These are phyloP conservation scores for Crataegus laevigata DNA, from an alignment of 306 rosid species.

Conservation along the genomic window DNA sequence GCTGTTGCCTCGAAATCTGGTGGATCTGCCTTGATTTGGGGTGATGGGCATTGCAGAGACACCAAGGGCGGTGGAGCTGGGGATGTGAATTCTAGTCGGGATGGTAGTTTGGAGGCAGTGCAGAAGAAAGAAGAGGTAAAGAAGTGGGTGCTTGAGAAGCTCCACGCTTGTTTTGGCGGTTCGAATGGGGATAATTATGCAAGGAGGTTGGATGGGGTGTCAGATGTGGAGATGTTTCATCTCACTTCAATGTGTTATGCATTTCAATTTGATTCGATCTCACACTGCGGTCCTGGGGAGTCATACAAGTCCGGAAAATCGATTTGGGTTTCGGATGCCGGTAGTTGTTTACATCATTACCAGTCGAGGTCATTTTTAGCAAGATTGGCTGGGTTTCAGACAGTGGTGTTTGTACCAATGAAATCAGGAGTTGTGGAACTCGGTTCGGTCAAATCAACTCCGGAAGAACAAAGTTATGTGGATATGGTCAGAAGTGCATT, in stretches of 20 bases:
- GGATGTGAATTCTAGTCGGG: constrained; percentile 10
- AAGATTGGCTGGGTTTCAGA: constrained; percentile 60
- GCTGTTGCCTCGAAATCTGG: constrained; percentile 68
- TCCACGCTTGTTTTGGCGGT: constrained; percentile 47
- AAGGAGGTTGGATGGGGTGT: constrained; percentile 36
- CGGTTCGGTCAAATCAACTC: constrained; percentile 44
- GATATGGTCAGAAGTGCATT: constrained; percentile 42
- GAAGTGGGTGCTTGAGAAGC: constrained; percentile 61
- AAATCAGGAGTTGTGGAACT: constrained; percentile 75
- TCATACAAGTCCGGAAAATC: constrained; percentile 53
- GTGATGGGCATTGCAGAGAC: constrained; percentile 64
- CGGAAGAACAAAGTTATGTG: constrained; percentile 56
- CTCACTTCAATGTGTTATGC: constrained; percentile 50
- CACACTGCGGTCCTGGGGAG: constrained; percentile 42
- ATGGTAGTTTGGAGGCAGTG: constrained; percentile 22
- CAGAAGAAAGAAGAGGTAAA: constrained; percentile 43
- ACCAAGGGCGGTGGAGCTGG: constrained; percentile 24
- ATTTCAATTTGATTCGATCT: constrained; percentile 44
- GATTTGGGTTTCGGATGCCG: constrained; percentile 53
- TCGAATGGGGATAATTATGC: constrained; percentile 37
- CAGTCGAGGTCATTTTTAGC: constrained; percentile 58
- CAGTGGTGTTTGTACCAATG: constrained; percentile 61
- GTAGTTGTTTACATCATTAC: constrained; percentile 44
- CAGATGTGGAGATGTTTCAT: constrained; percentile 71
- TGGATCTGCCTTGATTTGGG: constrained; percentile 62